Evolutionary conservation across 2,329 filamentous ascomycete species (phyloP).

Genomic region (Fusarium marasasianum): DNA sequence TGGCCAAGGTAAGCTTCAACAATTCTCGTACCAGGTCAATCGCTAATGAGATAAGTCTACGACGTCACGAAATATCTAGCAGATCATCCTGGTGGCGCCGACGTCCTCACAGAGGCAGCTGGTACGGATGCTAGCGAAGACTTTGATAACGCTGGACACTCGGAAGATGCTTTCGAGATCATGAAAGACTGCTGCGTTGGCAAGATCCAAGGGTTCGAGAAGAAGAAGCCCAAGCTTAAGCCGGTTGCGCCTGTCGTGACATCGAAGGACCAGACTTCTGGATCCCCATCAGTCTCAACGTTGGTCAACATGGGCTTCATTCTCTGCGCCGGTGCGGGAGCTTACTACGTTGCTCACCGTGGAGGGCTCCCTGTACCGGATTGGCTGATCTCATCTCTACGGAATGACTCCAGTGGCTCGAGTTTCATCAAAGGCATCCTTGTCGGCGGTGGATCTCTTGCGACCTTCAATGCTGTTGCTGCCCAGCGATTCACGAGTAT

Average conservation of each 20-base stretch:
- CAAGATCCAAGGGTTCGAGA: constrained; percentile 45
- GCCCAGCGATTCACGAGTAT: constrained; percentile 43
- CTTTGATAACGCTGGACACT: constrained; percentile 87
- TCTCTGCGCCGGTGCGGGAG: neutral
- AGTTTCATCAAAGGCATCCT: constrained; percentile 25
- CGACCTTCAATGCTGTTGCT: constrained; percentile 42
- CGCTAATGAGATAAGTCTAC: constrained; percentile 56
- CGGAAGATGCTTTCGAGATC: constrained; percentile 64
- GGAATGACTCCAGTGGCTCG: neutral
- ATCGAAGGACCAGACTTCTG: fast-evolving
- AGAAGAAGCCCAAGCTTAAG: constrained; percentile 30
- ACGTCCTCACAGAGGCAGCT: constrained; percentile 79
- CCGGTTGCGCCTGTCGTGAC: neutral
- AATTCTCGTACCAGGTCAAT: fast-evolving
- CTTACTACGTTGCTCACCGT: neutral
- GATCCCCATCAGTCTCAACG: neutral
- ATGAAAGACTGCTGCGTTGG: constrained; percentile 52
- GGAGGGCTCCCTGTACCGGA: neutral
- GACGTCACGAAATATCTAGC: constrained; percentile 65
- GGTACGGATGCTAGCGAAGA: constrained; percentile 81
- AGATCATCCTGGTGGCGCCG: constrained; percentile 77
- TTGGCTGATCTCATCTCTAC: neutral
- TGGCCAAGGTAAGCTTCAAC: neutral
- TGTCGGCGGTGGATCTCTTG: constrained; percentile 8
- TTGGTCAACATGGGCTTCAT: neutral